phyloP scores from a whole-genome alignment of 768 basidiomycete species.

The Boletus rex-veris region DNA sequence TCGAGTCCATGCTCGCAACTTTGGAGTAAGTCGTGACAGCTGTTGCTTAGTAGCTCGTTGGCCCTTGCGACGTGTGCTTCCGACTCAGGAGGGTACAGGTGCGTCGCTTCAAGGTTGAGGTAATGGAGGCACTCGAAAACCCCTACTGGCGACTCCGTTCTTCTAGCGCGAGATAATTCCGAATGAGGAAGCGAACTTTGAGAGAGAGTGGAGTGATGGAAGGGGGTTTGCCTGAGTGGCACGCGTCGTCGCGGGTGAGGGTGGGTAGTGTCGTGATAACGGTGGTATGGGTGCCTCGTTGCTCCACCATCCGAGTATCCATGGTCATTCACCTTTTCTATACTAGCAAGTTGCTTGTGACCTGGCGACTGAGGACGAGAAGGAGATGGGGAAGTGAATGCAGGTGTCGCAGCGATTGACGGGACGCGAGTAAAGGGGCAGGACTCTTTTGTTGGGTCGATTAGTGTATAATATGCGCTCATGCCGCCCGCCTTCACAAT shows the following conservation, averaged over 20 bases:
- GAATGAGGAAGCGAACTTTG: constrained; percentile 40
- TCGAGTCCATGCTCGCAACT: constrained; percentile 39
- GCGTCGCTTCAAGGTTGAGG: constrained; percentile 58
- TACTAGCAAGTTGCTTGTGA: neutral
- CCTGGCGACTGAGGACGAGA: constrained; percentile 33
- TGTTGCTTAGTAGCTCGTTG: constrained; percentile 44
- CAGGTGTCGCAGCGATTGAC: constrained; percentile 36
- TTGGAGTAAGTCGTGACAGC: constrained; percentile 52
- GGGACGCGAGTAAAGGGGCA: constrained; percentile 49
- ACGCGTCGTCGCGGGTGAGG: constrained; percentile 8
- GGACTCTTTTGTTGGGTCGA: constrained; percentile 56
- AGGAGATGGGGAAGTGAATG: constrained; percentile 27
- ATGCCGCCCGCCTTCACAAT: constrained; percentile 58
- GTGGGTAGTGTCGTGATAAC: neutral
- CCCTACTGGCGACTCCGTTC: constrained; percentile 57
- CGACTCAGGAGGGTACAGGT: constrained; percentile 46
- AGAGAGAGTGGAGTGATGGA: constrained; percentile 28
- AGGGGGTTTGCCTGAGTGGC: constrained; percentile 3
- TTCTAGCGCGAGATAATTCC: constrained; percentile 30
- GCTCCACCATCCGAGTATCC: neutral
- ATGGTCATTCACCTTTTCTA: neutral
- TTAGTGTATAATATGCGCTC: constrained; percentile 55
- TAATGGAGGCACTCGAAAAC: constrained; percentile 72
- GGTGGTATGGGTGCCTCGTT: neutral
- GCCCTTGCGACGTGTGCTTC: constrained; percentile 42